Conservation (phyloP, 2,329 filamentous ascomycete genomes). For the Cladophialophora exuberans region DNA sequence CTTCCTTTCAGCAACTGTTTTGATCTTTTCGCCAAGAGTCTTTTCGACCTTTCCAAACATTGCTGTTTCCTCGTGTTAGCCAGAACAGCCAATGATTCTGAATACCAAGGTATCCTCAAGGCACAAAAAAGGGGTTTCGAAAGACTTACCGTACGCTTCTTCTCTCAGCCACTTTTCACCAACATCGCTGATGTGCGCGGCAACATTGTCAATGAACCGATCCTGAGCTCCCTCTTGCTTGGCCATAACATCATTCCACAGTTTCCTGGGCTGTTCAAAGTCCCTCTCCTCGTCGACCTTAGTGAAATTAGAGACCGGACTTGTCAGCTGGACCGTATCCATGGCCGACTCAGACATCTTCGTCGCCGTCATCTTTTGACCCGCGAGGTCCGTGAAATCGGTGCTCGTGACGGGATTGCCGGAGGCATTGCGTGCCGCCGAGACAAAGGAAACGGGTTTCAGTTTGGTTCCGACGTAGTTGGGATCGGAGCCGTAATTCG, state of each 20-base stretch:
- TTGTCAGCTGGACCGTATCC: neutral
- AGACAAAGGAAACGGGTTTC: slow-evolving; percentile 26
- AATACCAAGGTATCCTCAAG: neutral
- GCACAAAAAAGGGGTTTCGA: neutral
- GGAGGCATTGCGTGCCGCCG: slow-evolving; percentile 44
- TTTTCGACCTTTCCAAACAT: slow-evolving; percentile 11
- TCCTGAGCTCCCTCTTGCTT: slow-evolving; percentile 60
- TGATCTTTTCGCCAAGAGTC: slow-evolving; percentile 1
- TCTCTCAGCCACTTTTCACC: slow-evolving; percentile 60
- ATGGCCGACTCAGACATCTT: neutral
- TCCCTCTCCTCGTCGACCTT: slow-evolving; percentile 44
- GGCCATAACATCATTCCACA: slow-evolving; percentile 49
- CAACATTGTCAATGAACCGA: slow-evolving; percentile 64
- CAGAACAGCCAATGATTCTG: neutral
- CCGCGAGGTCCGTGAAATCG: slow-evolving; percentile 7
- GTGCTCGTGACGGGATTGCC: slow-evolving; percentile 42
- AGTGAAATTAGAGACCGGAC: neutral
- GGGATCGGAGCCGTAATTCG: slow-evolving; percentile 63
- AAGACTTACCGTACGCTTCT: slow-evolving; percentile 52
- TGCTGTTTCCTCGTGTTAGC: too few species aligned
- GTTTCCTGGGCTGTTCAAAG: slow-evolving; percentile 47
- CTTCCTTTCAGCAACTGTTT: slow-evolving; percentile 40
- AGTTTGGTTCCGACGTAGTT: slow-evolving; percentile 53
- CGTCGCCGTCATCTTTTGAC: neutral
- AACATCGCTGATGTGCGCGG: slow-evolving; percentile 60